Evolutionary conservation across 2,329 filamentous ascomycete genomes (phyloP).

Genomic region (Trichoderma sp.): DNA sequence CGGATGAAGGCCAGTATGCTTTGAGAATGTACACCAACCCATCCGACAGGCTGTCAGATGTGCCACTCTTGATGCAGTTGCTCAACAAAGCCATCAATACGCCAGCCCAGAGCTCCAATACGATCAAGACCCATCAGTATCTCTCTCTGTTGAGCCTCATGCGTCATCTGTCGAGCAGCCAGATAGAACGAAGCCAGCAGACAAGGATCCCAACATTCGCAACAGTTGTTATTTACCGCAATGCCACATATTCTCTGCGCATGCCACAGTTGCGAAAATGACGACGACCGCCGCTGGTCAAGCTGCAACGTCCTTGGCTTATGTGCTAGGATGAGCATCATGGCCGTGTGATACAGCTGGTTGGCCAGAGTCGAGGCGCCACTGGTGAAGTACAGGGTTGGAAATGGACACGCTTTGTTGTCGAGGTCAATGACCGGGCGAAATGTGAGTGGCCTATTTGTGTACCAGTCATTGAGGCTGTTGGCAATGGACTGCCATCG

Average conservation of each 20-base stretch:
- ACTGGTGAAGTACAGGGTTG: slow-evolving; percentile 7
- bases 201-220: slow-evolving; percentile 20
- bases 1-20: not conserved
- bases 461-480: not conserved
- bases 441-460: not conserved
- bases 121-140: slow-evolving; percentile 3
- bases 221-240: slow-evolving; percentile 9
- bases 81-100: not conserved
- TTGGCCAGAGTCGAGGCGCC: not conserved
- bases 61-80: slow-evolving; percentile 1
- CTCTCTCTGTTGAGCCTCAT: slow-evolving; percentile 9
- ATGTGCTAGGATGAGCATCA: not conserved
- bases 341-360: slow-evolving; percentile 8
- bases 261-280: slow-evolving; percentile 12
- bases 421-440: slow-evolving; percentile 2
- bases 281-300: slow-evolving; percentile 4
- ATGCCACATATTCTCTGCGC: slow-evolving; percentile 16
- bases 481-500: slow-evolving; percentile 9
- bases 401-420: not conserved
- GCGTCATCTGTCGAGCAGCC: slow-evolving; percentile 8
- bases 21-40: no score
- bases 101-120: not conserved
- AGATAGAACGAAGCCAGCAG: slow-evolving; percentile 9
- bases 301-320: slow-evolving; percentile 15
- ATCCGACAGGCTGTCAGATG: not conserved